phyloP scores from a whole-genome alignment of 108 stramenopile genomes.

The Cyclotella sp. region DNA sequence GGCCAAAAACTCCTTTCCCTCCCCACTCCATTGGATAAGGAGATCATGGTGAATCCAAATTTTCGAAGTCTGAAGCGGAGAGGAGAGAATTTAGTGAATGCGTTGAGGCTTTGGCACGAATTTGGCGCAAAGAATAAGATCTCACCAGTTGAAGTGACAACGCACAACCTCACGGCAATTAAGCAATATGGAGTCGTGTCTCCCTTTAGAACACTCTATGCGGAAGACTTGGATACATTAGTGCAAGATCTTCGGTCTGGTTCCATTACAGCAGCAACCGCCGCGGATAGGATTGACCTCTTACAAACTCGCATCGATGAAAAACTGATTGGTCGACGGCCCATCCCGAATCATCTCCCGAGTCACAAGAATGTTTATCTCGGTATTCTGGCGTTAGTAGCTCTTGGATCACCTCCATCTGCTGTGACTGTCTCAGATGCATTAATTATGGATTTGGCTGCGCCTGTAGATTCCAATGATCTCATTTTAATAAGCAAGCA shows the following conservation, averaged over 20 bases:
- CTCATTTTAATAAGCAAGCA: slow-evolving; percentile 70
- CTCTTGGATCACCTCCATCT: slow-evolving; percentile 73
- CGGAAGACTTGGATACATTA: slow-evolving; percentile 66
- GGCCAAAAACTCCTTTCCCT: slow-evolving; percentile 68
- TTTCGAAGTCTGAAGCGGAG: slow-evolving; percentile 68
- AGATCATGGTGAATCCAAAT: slow-evolving; percentile 71
- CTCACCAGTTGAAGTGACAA: not conserved
- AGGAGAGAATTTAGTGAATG: slow-evolving; percentile 68
- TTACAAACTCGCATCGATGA: slow-evolving; percentile 51
- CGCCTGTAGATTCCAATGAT: slow-evolving; percentile 62
- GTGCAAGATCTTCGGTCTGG: slow-evolving; percentile 61
- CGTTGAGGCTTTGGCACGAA: slow-evolving; percentile 70
- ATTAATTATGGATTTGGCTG: slow-evolving; percentile 66
- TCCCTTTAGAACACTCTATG: slow-evolving; percentile 79
- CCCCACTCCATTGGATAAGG: slow-evolving; percentile 66
- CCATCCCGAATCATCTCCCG: slow-evolving; percentile 80
- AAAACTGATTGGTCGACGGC: slow-evolving; percentile 71
- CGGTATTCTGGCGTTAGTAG: slow-evolving; percentile 64
- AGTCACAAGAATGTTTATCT: slow-evolving; percentile 75
- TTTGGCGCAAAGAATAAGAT: slow-evolving; percentile 53
- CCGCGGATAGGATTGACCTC: slow-evolving; percentile 55
- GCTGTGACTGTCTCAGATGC: slow-evolving; percentile 79
- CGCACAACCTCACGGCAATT: not conserved
- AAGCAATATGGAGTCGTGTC: slow-evolving; percentile 3
- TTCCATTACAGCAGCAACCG: slow-evolving; percentile 52